A percentile compares a stretch with the other conserved stretches of the same genome.
Conservation (phyloP, 2,329 filamentous ascomycete genomes). For the Gliomastix tumulicola region DNA sequence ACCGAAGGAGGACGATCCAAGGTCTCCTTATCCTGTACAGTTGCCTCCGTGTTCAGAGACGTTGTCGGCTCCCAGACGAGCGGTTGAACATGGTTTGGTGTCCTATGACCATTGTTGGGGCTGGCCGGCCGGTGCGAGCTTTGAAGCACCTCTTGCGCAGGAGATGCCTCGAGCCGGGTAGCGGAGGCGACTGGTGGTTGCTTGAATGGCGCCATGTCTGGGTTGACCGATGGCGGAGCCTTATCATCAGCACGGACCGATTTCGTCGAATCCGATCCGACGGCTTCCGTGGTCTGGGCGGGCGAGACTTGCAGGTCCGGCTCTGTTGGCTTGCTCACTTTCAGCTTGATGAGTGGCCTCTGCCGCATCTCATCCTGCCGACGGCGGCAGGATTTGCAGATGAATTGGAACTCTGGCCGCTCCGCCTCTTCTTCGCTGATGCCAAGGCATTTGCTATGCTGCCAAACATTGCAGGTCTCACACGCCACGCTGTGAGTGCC, state of each 20-base stretch:
- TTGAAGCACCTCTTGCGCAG: too few species aligned
- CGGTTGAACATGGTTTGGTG: too few species aligned
- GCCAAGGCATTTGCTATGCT: slow-evolving; percentile 87
- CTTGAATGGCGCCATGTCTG: too few species aligned
- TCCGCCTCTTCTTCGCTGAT: slow-evolving; percentile 76
- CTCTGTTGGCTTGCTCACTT: slow-evolving; percentile 27
- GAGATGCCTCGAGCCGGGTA: too few species aligned
- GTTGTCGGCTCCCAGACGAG: too few species aligned
- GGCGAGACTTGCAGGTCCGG: slow-evolving; percentile 3
- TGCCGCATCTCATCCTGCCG: slow-evolving; percentile 60
- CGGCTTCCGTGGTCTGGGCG: background rate
- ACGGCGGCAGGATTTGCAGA: slow-evolving; percentile 72
- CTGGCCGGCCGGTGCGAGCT: too few species aligned
- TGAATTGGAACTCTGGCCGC: slow-evolving; percentile 76
- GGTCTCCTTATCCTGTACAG: background rate
- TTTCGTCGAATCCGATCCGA: slow-evolving; percentile 8
- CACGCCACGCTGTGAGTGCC: slow-evolving; percentile 91
- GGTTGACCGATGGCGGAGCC: too few species aligned
- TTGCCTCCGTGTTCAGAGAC: too few species aligned
- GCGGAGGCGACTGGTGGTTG: too few species aligned
- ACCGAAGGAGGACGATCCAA: background rate
- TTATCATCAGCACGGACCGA: too few species aligned
- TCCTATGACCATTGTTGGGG: too few species aligned
- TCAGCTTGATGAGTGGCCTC: slow-evolving; percentile 48
- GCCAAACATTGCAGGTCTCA: slow-evolving; percentile 92